Conservation (phyloP, 2,329 filamentous ascomycete species). For the Trichoderma aggressivum region DNA sequence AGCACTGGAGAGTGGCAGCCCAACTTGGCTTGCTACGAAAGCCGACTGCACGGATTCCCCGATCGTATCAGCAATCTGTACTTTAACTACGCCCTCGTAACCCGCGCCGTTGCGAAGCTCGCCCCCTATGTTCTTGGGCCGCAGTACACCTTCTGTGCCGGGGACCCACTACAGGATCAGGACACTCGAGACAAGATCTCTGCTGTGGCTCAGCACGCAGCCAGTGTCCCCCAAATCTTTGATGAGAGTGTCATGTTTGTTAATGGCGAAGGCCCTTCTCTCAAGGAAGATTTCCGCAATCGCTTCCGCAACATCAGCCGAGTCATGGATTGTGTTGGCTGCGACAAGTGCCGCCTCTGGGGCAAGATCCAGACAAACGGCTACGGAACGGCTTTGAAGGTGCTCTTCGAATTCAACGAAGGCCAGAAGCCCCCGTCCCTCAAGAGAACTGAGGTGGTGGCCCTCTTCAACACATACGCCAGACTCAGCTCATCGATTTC, state of each 20-base stretch:
- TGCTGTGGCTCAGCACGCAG: slow-evolving; percentile 68
- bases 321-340: slow-evolving; percentile 97
- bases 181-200: slow-evolving; percentile 79
- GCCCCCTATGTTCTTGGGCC: slow-evolving; percentile 66
- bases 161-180: slow-evolving; percentile 74
- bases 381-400: slow-evolving; percentile 91
- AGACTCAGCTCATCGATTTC: slow-evolving; percentile 78
- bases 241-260: slow-evolving; percentile 96
- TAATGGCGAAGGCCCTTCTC: slow-evolving; percentile 65
- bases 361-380: slow-evolving; percentile 94
- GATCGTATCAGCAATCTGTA: slow-evolving; percentile 96
- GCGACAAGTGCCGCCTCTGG: slow-evolving; percentile 98
- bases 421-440: slow-evolving; percentile 66
- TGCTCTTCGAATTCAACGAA: slow-evolving; percentile 89
- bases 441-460: slow-evolving; percentile 87
- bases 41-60: slow-evolving; percentile 77
- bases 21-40: slow-evolving; percentile 84
- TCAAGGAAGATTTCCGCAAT: slow-evolving; percentile 97
- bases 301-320: slow-evolving; percentile 95
- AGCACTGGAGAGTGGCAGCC: slow-evolving; percentile 90
- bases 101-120: slow-evolving; percentile 86
- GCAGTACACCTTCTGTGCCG: slow-evolving; percentile 87
- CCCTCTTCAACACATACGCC: slow-evolving; percentile 90
- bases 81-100: slow-evolving; percentile 97
- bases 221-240: slow-evolving; percentile 75